Base-by-base conservation (phyloP, 78 protist genomes). In the Dictyostelium purpureum region DNA sequence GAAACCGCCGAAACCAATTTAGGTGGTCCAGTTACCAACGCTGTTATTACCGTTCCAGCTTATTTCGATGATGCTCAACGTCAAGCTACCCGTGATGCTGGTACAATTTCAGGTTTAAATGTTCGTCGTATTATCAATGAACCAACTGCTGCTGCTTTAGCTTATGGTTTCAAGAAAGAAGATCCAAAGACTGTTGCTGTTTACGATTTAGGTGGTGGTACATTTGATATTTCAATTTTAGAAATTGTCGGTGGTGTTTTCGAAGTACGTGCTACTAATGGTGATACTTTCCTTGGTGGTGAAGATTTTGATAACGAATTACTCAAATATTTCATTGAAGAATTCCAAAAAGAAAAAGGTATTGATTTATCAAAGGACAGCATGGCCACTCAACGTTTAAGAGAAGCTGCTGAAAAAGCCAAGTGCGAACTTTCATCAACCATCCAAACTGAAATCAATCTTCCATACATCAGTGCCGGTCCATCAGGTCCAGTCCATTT, bases 151-250 rank as follows among this genome's bases (percentile, higher is more conserved):
- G 97, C 98, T 35, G 98, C 98, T 14, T 94, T 97, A 3, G 97
- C 98, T 33, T 96, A 93, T 87, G 98, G 98, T 61, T 87, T 97
- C 88, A 83, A 90, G 77, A 54, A 87, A 66, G 97, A 88, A 57
- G 63, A 67, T 56, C 93, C 90, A 65, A 96, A 93, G 77, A 61
- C 89, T 76, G 78, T 98, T 40, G 98, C 97, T 42, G 99, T 99
- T 2, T 99, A 95, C 76, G 99, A 99, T 89, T 87, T 99, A n/a
- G 99, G 99, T n/a, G 99, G 99, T 18, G 99, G 99, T 43, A 99
- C 99, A 31, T 99, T 99, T 43, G 99, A 99, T 51, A 89, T 99
- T 45, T 97, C 99, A 35, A 91, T 99, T 70, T 98, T 99, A 21
- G 99, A 97, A 79, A 96, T 98, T 80, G 78, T 82, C 57, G 89